A percentile compares a stretch with the other conserved stretches of the same genome.
phyloP scores from a whole-genome alignment of 2,329 filamentous ascomycete genomes.

The Fusarium brachygibbosum region DNA sequence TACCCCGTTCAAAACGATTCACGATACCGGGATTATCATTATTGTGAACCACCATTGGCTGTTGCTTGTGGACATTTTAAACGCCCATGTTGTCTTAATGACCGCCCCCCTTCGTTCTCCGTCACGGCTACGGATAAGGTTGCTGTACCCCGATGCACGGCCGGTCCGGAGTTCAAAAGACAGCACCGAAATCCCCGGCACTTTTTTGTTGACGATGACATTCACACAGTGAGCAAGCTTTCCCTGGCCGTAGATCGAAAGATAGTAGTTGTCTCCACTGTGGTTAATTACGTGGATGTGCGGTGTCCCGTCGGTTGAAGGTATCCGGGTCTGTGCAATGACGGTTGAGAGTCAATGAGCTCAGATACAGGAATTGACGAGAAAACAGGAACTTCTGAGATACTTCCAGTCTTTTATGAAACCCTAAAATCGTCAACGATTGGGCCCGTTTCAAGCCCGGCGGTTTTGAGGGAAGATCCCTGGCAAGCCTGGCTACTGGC shows the following conservation, averaged over 20 bases:
- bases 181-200: slow-evolving; percentile 29
- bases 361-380: background rate
- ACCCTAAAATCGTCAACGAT: background rate
- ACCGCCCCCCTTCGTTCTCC: slow-evolving; percentile 15
- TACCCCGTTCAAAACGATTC: slow-evolving; percentile 18
- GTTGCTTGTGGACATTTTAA: background rate
- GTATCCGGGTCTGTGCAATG: slow-evolving; percentile 11
- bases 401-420: background rate
- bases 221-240: slow-evolving; percentile 32
- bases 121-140: slow-evolving; percentile 29
- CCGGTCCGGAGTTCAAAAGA: slow-evolving; percentile 42
- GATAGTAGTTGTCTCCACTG: slow-evolving; percentile 7
- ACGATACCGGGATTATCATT: slow-evolving; percentile 11
- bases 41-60: slow-evolving; percentile 6
- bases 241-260: slow-evolving; percentile 36
- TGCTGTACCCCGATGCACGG: slow-evolving; percentile 18
- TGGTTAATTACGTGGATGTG: slow-evolving; percentile 35
- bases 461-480: slow-evolving; percentile 24
- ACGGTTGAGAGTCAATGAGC: slow-evolving; percentile 13
- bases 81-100: background rate
- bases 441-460: slow-evolving; percentile 19
- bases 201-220: slow-evolving; percentile 6
- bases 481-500: slow-evolving; percentile 15
- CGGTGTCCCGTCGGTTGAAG: slow-evolving; percentile 9
- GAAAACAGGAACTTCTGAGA: background rate